Conservation (phyloP, 345 rosid genomes). For the Corchorus capsularis region DNA sequence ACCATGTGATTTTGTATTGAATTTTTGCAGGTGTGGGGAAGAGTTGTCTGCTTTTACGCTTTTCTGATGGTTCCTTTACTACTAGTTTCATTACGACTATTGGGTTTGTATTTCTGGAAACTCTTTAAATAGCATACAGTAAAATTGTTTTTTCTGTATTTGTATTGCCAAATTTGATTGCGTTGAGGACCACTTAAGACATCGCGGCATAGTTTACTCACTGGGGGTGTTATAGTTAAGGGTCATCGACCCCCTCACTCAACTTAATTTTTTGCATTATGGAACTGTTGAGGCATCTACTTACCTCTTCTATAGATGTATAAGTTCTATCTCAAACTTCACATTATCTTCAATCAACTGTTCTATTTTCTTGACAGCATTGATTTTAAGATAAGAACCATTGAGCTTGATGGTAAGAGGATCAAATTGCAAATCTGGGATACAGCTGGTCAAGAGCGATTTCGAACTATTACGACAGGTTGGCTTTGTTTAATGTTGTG, state of each 20-base stretch:
- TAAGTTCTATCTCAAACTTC: neutral
- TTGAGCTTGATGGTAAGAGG: slow-evolving; percentile 92
- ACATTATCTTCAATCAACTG: neutral
- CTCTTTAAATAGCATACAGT: neutral
- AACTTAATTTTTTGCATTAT: neutral
- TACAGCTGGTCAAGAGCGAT: slow-evolving; percentile 96
- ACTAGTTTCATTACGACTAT: slow-evolving; percentile 95
- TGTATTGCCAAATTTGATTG: slow-evolving; percentile 1
- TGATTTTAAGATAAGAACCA: slow-evolving; percentile 94
- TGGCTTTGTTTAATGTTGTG: slow-evolving; percentile 16
- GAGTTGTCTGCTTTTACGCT: slow-evolving; percentile 93
- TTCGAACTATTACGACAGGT: slow-evolving; percentile 89
- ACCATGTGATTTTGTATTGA: neutral
- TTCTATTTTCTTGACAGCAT: slow-evolving; percentile 47
- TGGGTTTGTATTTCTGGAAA: slow-evolving; percentile 51
- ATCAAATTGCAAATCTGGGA: slow-evolving; percentile 97
- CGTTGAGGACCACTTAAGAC: neutral
- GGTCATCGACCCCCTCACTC: neutral
- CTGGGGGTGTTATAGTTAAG: neutral
- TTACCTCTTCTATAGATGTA: neutral
- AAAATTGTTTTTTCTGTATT: neutral
- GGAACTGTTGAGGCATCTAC: neutral
- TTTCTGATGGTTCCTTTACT: slow-evolving; percentile 95
- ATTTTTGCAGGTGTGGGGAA: slow-evolving; percentile 73
- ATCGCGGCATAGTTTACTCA: too few species aligned